These are phyloP conservation scores for Pholiota molesta DNA, from an alignment of 768 basidiomycete species.

Conservation along the genomic window DNA sequence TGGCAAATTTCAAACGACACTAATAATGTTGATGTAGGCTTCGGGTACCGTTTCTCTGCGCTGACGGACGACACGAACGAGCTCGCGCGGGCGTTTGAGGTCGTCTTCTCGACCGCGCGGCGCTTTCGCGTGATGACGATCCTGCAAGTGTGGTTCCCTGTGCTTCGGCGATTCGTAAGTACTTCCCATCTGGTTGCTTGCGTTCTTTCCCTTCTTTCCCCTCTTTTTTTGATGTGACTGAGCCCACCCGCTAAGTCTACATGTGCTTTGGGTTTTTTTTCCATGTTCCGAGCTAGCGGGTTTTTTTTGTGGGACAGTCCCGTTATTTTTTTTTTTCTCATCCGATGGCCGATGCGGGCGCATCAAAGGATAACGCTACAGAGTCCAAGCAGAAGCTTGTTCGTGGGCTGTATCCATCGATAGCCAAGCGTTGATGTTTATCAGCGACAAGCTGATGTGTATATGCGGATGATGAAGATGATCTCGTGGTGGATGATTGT, in stretches of 20 bases:
- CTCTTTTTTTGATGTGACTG: background rate
- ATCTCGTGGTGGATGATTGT: too few species aligned
- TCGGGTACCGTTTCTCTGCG: constrained; percentile 31
- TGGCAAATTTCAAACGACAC: background rate
- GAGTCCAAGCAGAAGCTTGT: too few species aligned
- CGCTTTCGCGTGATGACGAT: constrained; percentile 56
- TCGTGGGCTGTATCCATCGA: too few species aligned
- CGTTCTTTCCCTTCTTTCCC: background rate
- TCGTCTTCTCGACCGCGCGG: constrained; percentile 56
- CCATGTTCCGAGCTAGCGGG: background rate
- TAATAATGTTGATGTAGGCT: constrained; percentile 20
- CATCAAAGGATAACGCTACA: too few species aligned
- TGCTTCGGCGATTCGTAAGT: constrained; percentile 57
- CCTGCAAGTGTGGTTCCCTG: constrained; percentile 60
- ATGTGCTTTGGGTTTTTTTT: too few species aligned
- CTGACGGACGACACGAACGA: constrained; percentile 44
- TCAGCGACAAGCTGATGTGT: too few species aligned
- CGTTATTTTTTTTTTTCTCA: background rate
- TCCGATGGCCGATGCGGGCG: background rate
- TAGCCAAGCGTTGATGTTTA: too few species aligned
- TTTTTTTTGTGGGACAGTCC: too few species aligned
- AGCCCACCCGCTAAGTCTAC: too few species aligned
- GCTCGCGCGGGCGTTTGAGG: constrained; percentile 55
- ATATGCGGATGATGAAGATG: too few species aligned
- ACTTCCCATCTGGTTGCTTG: constrained; percentile 2